These are phyloP conservation scores for Albifimbria verrucaria DNA, from an alignment of 2,329 filamentous ascomycete species.

Conservation along the genomic window DNA sequence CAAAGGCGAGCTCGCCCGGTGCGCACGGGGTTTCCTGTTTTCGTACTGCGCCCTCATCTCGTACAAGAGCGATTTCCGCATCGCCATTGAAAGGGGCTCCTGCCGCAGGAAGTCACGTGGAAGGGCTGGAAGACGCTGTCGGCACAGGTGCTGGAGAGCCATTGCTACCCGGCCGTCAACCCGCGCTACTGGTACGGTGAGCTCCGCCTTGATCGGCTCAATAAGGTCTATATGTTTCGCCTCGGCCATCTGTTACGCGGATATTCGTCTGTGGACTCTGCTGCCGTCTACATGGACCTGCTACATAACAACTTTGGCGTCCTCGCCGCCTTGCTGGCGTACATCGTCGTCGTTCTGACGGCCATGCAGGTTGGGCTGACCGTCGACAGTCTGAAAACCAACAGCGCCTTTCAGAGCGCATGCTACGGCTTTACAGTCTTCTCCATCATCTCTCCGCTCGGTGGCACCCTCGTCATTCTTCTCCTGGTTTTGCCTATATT, in stretches of 20 bases:
- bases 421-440: background rate
- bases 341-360: background rate
- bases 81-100: background rate
- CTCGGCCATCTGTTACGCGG: background rate
- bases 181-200: background rate
- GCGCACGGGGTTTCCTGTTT: background rate
- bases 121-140: background rate
- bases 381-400: background rate
- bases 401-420: background rate
- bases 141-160: background rate
- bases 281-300: background rate
- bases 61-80: background rate
- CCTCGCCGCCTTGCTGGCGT: background rate
- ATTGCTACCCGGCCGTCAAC: background rate
- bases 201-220: background rate
- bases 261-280: background rate
- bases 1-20: background rate
- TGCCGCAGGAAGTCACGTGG: background rate
- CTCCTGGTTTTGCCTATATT: background rate
- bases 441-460: background rate
- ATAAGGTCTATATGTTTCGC: background rate
- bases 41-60: background rate
- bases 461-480: background rate
- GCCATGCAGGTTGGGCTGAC: background rate
- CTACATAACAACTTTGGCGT: background rate